Conservation (phyloP, 2,329 filamentous ascomycete genomes). For the Nemania diffusa region DNA sequence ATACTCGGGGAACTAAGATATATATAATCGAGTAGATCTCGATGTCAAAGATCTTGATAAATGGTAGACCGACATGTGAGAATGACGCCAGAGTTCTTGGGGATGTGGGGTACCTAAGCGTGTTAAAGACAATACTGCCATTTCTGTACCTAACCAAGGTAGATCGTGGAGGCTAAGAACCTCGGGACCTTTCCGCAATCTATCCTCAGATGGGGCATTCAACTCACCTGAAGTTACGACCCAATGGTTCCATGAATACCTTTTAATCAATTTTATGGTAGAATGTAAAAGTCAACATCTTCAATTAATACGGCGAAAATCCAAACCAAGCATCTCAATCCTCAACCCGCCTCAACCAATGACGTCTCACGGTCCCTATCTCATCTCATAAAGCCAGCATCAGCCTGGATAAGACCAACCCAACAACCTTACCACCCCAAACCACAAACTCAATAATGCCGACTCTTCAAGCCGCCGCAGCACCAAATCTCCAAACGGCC, state of each 20-base stretch:
- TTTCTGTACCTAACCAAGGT: not conserved
- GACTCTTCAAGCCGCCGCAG: slow-evolving; percentile 19
- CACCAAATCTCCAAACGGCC: slow-evolving; percentile 16
- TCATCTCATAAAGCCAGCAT: not conserved
- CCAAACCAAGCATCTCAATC: not conserved
- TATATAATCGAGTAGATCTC: not conserved
- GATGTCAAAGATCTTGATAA: not conserved
- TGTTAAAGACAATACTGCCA: too few species aligned
- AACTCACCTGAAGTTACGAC: slow-evolving; percentile 6
- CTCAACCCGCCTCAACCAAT: not conserved
- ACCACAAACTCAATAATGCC: slow-evolving; percentile 21
- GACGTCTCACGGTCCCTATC: not conserved
- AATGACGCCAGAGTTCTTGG: slow-evolving; percentile 39
- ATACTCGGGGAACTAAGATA: not conserved
- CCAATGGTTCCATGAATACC: not conserved
- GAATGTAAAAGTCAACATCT: too few species aligned
- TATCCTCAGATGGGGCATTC: slow-evolving; percentile 4
- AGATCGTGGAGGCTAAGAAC: slow-evolving; percentile 20
- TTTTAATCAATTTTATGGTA: not conserved
- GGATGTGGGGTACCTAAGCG: slow-evolving; percentile 26
- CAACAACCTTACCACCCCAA: not conserved
- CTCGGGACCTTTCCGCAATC: slow-evolving; percentile 31
- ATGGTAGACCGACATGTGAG: slow-evolving; percentile 30
- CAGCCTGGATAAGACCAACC: not conserved
- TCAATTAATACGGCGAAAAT: not conserved